phyloP scores from a whole-genome alignment of 2,329 filamentous ascomycete species.

The Cercospora citrullina region DNA sequence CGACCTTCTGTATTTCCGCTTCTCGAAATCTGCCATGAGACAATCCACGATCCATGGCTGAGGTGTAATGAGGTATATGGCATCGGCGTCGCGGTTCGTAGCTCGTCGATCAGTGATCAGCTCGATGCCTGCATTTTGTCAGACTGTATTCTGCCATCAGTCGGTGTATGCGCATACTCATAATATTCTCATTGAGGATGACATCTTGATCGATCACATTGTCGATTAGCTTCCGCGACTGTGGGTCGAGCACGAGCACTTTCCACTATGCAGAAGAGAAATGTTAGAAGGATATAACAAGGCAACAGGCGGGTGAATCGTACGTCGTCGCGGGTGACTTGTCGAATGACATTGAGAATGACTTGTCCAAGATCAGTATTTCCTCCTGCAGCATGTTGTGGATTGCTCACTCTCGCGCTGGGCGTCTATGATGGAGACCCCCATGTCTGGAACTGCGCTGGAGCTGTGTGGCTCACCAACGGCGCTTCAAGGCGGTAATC shows the following conservation, averaged over 20 bases:
- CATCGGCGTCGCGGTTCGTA: slow-evolving; percentile 86
- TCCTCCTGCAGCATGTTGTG: background rate
- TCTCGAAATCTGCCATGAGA: slow-evolving; percentile 87
- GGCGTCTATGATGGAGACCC: slow-evolving; percentile 78
- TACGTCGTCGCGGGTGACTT: slow-evolving; percentile 73
- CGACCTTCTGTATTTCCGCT: slow-evolving; percentile 73
- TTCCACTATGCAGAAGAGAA: slow-evolving; percentile 71
- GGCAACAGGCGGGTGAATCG: slow-evolving; percentile 21
- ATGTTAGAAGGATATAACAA: slow-evolving; percentile 13
- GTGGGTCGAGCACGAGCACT: slow-evolving; percentile 85
- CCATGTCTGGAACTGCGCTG: slow-evolving; percentile 51
- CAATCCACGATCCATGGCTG: slow-evolving; percentile 89
- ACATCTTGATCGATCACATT: slow-evolving; percentile 94
- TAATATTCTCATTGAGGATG: slow-evolving; percentile 93
- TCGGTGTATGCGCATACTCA: slow-evolving; percentile 62
- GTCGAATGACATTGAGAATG: slow-evolving; percentile 71
- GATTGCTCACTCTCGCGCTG: slow-evolving; percentile 69
- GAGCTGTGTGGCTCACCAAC: slow-evolving; percentile 9
- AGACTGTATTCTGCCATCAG: slow-evolving; percentile 24
- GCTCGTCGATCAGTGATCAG: slow-evolving; percentile 84
- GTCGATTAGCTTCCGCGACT: slow-evolving; percentile 80
- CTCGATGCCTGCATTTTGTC: slow-evolving; percentile 73
- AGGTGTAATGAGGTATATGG: slow-evolving; percentile 86
- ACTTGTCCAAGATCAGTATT: slow-evolving; percentile 3
- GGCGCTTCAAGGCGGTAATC: slow-evolving; percentile 7